Evolutionary conservation across 208 protist species (phyloP), one percentile per base, ranked within the genome.

Genomic region (Crithidia bombi): DNA sequence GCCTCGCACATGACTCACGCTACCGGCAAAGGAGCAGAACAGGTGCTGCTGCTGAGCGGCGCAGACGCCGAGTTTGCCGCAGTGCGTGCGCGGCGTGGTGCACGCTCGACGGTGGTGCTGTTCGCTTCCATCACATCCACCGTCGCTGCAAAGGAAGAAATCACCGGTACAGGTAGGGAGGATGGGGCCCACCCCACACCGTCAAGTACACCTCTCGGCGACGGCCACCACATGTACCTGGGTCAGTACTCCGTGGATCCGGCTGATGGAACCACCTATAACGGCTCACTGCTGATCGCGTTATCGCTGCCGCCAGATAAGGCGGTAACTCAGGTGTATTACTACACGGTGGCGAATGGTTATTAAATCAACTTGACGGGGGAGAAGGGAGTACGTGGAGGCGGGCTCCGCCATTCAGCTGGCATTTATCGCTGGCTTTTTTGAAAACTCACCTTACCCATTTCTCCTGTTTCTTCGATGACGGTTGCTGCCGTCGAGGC

Each of bases 171-270:
- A 15, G 26, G 26, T 10, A 21, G 3, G 15, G 56, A n/a, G 46
- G 25, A 46, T 4, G 36, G 19, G 36, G 19, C 15, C 5, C 3
- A n/a, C 6, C 41, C 32, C 21, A 23, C 46, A 30, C 26, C 43
- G 36, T 25, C 21, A 12, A 21, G 9, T 4, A 30, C 12, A 1
- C 38, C 33, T 1, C n/a, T 17, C 38, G 25, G 26, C 5, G 56
- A 47, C n/a, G 56, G 32, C 1, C 39, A 65, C 7, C 52, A 36
- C 61, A 64, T 81, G 69, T 85, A 83, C 43, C 62, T 82, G 32
- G 82, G 82, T 7, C 66, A 72, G 28, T 81, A 88, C 56, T 47
- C 49, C 19, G 47, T 80, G 1, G 61, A 62, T 39, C 63, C 57
- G 5, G 50, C 47, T 11, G 55, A 62, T 30, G 36, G 9, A 33